A percentile compares a stretch with the other conserved stretches of the same genome.
Evolutionary conservation across 2,329 filamentous ascomycete genomes (phyloP).

Genomic region (Lachnellula cervina): DNA sequence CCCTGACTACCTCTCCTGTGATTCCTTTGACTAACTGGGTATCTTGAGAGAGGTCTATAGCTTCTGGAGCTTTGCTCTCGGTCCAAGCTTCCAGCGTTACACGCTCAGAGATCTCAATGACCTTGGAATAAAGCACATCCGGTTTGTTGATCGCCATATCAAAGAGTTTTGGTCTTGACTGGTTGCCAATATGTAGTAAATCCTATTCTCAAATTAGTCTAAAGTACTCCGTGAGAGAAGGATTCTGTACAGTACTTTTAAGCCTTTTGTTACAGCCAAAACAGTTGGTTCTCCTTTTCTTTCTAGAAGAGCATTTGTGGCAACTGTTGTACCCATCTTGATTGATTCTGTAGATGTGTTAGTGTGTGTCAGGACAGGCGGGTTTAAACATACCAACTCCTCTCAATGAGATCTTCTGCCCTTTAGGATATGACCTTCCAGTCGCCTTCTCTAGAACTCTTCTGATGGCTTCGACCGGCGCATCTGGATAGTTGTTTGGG

Average conservation of each 20-base stretch:
- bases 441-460: conserved; percentile 57
- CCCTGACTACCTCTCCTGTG: conserved; percentile 18
- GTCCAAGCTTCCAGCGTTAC: conserved; percentile 69
- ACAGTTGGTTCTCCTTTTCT: conserved; percentile 67
- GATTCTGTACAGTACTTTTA: conserved; percentile 39
- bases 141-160: conserved; percentile 64
- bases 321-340: conserved; percentile 71
- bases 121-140: conserved; percentile 61
- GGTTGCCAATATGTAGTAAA: conserved; percentile 68
- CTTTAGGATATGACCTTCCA: conserved; percentile 53
- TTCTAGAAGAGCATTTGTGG: conserved; percentile 70
- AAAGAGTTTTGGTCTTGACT: conserved; percentile 67
- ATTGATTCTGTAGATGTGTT: conserved; percentile 51
- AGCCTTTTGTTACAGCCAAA: conserved; percentile 66
- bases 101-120: conserved; percentile 67
- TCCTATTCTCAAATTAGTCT: conserved; percentile 36
- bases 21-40: conserved; percentile 34
- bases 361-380: background rate
- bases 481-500: conserved; percentile 84
- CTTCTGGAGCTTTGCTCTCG: conserved; percentile 35
- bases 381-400: background rate
- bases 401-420: conserved; percentile 42
- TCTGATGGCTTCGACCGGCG: conserved; percentile 68
- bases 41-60: conserved; percentile 35
- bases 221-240: background rate